Evolutionary conservation across 306 rosid genomes (phyloP).

Genomic region (Styphnolobium japonicum): DNA sequence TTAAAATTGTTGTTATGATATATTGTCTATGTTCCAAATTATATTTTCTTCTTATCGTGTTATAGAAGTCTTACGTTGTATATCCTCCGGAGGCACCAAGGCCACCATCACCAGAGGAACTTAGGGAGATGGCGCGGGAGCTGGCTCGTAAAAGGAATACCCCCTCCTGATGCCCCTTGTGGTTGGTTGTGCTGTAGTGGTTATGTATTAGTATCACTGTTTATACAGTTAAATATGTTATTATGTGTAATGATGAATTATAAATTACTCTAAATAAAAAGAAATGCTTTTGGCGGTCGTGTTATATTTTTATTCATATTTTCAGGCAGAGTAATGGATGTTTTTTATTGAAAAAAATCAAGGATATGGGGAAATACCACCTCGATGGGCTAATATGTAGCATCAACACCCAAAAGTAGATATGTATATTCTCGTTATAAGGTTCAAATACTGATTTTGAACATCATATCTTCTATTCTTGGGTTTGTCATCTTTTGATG

Average conservation of each 20-base stretch:
- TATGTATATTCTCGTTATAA: neutral
- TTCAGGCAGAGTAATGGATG: neutral
- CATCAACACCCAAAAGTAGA: neutral
- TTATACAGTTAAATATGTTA: constrained; percentile 11
- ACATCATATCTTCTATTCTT: no score
- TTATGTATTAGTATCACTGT: neutral
- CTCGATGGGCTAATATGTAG: neutral
- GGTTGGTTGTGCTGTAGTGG: neutral
- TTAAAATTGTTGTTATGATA: neutral
- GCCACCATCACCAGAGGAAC: constrained; percentile 85
- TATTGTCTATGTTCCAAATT: neutral
- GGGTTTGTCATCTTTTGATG: no score
- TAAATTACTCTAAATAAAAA: neutral
- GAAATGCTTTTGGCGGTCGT: neutral
- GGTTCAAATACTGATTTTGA: neutral
- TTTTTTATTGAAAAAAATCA: neutral
- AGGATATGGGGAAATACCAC: neutral
- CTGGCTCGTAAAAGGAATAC: constrained; percentile 61
- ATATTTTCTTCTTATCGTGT: constrained; percentile 9
- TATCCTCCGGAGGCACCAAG: constrained; percentile 70
- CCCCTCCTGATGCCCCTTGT: constrained; percentile 37
- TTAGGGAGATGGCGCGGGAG: constrained; percentile 77
- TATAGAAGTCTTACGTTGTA: constrained; percentile 61
- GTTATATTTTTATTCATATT: neutral
- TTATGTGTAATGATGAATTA: constrained; percentile 5